Evolutionary conservation across 805 yeast genomes (phyloP), one percentile per base, ranked within the genome.

Genomic region (Saturnispora saitoi): DNA sequence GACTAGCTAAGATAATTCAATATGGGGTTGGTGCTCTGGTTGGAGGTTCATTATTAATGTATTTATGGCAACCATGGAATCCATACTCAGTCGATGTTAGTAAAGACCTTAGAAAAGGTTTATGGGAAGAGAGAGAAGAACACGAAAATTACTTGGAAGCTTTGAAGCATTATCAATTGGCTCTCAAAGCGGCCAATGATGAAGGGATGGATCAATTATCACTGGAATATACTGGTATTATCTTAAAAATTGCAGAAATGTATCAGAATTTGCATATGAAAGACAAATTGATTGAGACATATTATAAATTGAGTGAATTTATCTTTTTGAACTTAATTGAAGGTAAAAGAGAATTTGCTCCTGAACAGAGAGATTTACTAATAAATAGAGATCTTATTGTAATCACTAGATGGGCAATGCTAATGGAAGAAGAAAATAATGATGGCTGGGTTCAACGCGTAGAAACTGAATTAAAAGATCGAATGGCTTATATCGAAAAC

Each of bases 171-270:
- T 91, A 90, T 64, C 73, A 86, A 40, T 82, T 83, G 54, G 95
- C 95, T 0, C 66, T 89, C 26, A 71, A 78, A 28, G 73, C 77
- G 52, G 82, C 88, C 36, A 74, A 80, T 32, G 68, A 72, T 26
- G 72, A 71, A 0, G 71, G 71, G 0, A 62, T 87, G 67, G 76
- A 78, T 52, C 75, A 74, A 10, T 56, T 84, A 30, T 71, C 79
- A 49, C 93, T 87, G 58, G 91, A 86, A 58, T 90, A 86, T 63
- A 90, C 97, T 0, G 96, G 97, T 0, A 78, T 91, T 47, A 95
- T 90, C 59, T 70, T 91, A 62, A 87, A 90, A 58, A 70, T 87
- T 32, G 95, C 84, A 10, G 95, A 89, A 58, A 83, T 88, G 88
- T 86, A 79, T 60, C 95, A 87, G 58, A 71, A 81, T 37, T 64